phyloP scores from a whole-genome alignment of 1,139 yeast species.

The Scheffersomyces segobiensis region DNA sequence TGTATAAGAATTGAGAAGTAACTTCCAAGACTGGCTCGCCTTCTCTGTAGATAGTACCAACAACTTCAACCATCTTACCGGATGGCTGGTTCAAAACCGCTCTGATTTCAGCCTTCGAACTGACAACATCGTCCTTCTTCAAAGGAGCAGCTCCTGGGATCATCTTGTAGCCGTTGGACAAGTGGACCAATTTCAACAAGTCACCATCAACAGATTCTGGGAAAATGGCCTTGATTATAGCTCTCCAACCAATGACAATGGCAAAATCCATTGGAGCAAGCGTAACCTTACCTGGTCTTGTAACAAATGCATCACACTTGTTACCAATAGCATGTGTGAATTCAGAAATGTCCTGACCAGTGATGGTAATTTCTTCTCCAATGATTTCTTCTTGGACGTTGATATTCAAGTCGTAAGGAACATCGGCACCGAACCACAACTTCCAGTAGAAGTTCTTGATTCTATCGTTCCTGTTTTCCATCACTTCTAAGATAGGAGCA shows the following conservation, averaged over 20 bases:
- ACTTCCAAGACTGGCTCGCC: constrained; percentile 88
- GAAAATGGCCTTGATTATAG: constrained; percentile 95
- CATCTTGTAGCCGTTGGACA: constrained; percentile 94
- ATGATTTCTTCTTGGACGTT: constrained; percentile 69
- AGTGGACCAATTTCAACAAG: constrained; percentile 86
- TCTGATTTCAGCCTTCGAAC: constrained; percentile 79
- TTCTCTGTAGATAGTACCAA: constrained; percentile 82
- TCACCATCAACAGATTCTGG: constrained; percentile 97
- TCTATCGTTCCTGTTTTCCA: constrained; percentile 88
- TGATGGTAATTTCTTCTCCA: constrained; percentile 71
- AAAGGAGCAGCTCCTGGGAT: constrained; percentile 89
- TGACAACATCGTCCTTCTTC: constrained; percentile 83
- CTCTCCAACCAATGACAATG: constrained; percentile 97
- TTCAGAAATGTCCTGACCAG: constrained; percentile 80
- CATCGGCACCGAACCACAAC: constrained; percentile 82
- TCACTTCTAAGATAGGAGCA: constrained; percentile 89
- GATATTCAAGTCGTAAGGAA: constrained; percentile 59
- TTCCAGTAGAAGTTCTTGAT: constrained; percentile 97
- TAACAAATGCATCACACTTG: constrained; percentile 93
- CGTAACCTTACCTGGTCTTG: constrained; percentile 79
- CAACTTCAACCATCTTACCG: constrained; percentile 95
- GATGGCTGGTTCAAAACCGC: constrained; percentile 89
- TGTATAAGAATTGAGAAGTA: constrained; percentile 90
- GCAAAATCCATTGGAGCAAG: constrained; percentile 99
- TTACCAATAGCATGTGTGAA: constrained; percentile 97